Conservation (phyloP, 192 early-diverging fungal genomes). For the Linnemannia elongata region DNA sequence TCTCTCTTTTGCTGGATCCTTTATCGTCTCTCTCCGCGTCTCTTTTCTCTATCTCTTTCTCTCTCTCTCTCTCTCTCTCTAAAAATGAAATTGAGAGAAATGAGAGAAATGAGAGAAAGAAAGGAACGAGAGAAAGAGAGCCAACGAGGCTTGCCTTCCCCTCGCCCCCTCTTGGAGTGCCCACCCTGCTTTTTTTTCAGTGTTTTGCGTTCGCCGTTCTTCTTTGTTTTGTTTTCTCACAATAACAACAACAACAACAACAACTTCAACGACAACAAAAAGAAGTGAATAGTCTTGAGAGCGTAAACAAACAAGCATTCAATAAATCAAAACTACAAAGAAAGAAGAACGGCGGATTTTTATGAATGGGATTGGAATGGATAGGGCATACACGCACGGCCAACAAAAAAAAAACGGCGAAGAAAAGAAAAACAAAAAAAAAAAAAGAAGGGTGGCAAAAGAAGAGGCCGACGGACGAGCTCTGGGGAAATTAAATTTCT, state of each 20-base stretch:
- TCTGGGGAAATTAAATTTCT: background rate
- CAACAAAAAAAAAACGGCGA: background rate
- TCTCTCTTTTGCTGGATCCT: background rate
- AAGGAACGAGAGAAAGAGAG: background rate
- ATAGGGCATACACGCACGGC: background rate
- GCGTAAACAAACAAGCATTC: background rate
- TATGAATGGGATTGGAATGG: no score
- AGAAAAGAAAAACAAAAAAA: no score
- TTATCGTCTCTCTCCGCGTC: background rate
- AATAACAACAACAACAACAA: no score
- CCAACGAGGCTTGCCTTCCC: background rate
- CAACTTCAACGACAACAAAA: no score
- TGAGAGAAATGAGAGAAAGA: background rate
- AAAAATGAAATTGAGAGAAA: background rate
- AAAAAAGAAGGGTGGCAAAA: background rate
- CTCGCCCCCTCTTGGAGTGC: background rate
- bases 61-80: no score
- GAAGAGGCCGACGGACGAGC: background rate
- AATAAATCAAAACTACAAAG: background rate
- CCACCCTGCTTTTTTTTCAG: background rate
- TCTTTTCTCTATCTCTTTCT: no score
- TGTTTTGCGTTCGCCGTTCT: background rate
- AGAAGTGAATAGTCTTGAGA: background rate
- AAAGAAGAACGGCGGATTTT: background rate
- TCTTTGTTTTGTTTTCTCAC: background rate